phyloP scores from a whole-genome alignment of 768 basidiomycete species.

The Boletus rufocinnamomeus region DNA sequence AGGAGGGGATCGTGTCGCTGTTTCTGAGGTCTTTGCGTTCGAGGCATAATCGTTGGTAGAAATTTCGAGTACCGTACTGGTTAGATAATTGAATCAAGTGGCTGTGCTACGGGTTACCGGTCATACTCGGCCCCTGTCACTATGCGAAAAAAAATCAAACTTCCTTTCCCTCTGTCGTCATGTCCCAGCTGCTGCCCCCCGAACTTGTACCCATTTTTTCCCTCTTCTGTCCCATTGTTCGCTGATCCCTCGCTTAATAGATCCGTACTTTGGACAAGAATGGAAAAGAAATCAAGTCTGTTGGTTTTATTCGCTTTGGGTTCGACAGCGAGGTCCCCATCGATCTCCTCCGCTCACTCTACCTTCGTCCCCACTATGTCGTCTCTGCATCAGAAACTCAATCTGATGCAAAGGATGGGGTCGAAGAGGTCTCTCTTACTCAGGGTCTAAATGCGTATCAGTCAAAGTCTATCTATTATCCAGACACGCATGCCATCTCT shows the following conservation, averaged over 20 bases:
- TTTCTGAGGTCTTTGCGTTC: slow-evolving; percentile 55
- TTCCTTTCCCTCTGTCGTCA: slow-evolving; percentile 4
- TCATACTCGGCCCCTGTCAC: background rate
- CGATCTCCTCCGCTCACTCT: slow-evolving; percentile 82
- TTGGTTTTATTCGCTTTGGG: slow-evolving; percentile 85
- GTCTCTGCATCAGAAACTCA: slow-evolving; percentile 42
- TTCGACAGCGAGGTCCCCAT: slow-evolving; percentile 86
- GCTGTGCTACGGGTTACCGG: slow-evolving; percentile 17
- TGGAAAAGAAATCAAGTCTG: slow-evolving; percentile 71
- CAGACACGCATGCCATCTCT: slow-evolving; percentile 78
- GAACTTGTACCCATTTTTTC: slow-evolving; percentile 17
- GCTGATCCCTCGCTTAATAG: slow-evolving; percentile 37
- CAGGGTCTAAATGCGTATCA: slow-evolving; percentile 56
- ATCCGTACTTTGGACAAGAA: slow-evolving; percentile 70
- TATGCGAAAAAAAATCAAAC: background rate
- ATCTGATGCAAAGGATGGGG: slow-evolving; percentile 40
- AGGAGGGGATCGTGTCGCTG: slow-evolving; percentile 85
- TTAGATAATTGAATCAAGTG: slow-evolving; percentile 7
- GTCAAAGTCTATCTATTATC: slow-evolving; percentile 85
- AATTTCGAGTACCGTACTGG: background rate
- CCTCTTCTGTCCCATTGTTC: background rate
- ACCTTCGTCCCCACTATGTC: slow-evolving; percentile 81
- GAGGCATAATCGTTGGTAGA: slow-evolving; percentile 56
- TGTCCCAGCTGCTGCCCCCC: slow-evolving; percentile 27
- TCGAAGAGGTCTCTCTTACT: slow-evolving; percentile 42